Conservation (phyloP, 257 asterid genomes). For the Sherardia arvensis region DNA sequence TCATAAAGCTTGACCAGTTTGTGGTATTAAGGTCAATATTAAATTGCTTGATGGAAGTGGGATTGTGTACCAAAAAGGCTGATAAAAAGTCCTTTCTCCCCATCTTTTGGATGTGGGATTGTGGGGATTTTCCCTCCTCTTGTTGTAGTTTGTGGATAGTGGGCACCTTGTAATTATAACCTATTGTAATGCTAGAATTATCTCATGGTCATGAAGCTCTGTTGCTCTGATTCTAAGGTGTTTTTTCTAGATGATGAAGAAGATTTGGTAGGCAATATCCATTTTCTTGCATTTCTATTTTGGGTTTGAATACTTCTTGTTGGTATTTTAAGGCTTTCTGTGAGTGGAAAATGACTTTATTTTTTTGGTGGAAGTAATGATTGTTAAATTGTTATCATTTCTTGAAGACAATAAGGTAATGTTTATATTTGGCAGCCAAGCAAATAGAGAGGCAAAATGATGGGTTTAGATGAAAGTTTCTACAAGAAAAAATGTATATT, state of each 20-base stretch:
- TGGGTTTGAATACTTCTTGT: too few relatives aligned
- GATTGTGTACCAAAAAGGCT: conserved; percentile 7
- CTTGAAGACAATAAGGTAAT: background rate
- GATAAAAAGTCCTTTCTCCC: conserved; percentile 23
- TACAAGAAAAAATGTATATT: too few relatives aligned
- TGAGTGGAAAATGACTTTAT: background rate
- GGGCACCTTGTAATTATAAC: conserved; percentile 19
- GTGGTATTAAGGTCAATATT: conserved; percentile 19
- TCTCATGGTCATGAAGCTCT: background rate
- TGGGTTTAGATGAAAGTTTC: background rate
- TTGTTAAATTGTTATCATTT: background rate
- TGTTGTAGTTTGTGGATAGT: conserved; percentile 27
- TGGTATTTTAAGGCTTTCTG: background rate
- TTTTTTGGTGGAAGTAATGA: background rate
- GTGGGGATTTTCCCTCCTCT: conserved; percentile 23
- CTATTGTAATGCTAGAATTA: background rate
- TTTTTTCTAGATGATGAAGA: background rate
- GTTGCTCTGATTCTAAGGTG: background rate
- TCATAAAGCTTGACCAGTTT: conserved; percentile 16
- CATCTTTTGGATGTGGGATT: conserved; percentile 29
- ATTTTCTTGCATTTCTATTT: too few relatives aligned
- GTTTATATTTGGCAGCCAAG: background rate
- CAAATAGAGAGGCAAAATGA: background rate
- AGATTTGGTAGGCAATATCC: background rate
- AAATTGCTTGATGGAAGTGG: conserved; percentile 19